Base-by-base conservation (phyloP, 2,329 filamentous ascomycete genomes). In the Aspergillus hiratsukae region DNA sequence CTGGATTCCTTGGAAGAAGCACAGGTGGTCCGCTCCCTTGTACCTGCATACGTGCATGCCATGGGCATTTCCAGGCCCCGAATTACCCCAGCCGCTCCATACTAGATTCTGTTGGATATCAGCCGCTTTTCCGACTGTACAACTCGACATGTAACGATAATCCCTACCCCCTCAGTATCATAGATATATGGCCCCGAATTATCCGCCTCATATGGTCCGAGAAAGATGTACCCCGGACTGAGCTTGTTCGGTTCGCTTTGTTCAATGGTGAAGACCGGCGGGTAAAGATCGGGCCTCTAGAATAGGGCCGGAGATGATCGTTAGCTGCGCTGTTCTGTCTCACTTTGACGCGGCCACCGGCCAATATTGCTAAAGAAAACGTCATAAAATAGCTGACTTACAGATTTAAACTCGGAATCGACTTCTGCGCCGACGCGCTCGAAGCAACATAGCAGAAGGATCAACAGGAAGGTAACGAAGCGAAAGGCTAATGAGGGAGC, bases 101-200 rank as follows among this genome's bases (percentile, higher is more conserved):
- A 82, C 72, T 58, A 82, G 69, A 55, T 81, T 74, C 73, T 77
- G 56, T 25, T 53, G 25, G 28, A 17, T 29, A 21, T 5, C 48
- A 49, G 8, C 50, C 68, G 55, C 67, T 61, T 37, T 14, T 19
- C 10, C 17, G 5, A 25, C 11, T 5, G 1, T 8, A 14, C 28
- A 54, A 43, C 41, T 10, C 45, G 3, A 4, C 7, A 6, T 1
- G 25, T 29, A 45, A 50, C 67, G 50, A 25, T 17, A 37, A 37
- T 27, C 5, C 43, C 21, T 72, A 77, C 75, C 60, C 79, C 79
- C 59, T 71, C 69, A 61, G 77, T 80, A 63, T 81, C 79, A 61
- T 80, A 81, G 25, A 81, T 81, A 61, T 81, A 79, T 8, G 79
- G 76, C 1, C 78, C 78, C 8, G 78, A 74, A 58, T 80, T 79